Evolutionary conservation across 805 yeast species (phyloP).

Genomic region (Yamadazyma kitorensis): DNA sequence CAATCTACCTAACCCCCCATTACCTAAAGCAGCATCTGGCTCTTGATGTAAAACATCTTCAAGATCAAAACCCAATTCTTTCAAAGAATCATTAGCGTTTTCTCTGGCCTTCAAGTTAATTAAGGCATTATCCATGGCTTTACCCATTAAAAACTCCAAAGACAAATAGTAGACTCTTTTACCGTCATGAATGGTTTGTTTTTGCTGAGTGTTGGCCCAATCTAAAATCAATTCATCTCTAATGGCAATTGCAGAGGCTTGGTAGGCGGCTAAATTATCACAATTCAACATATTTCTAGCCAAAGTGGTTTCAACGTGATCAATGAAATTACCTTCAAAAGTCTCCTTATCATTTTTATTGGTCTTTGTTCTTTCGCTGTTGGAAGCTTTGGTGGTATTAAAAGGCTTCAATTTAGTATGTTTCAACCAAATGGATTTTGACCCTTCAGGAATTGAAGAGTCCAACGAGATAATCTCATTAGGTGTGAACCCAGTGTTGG

Average conservation of each 20-base stretch:
- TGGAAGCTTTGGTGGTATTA: slow-evolving; percentile 3
- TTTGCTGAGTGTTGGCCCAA: slow-evolving; percentile 93
- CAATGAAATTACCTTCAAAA: slow-evolving; percentile 68
- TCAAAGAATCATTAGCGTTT: slow-evolving; percentile 43
- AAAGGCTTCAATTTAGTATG: slow-evolving; percentile 47
- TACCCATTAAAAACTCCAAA: slow-evolving; percentile 88
- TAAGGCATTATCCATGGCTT: slow-evolving; percentile 92
- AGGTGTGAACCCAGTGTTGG: slow-evolving; percentile 89
- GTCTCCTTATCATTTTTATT: slow-evolving; percentile 40
- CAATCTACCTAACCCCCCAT: slow-evolving; percentile 91
- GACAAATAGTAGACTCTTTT: slow-evolving; percentile 86
- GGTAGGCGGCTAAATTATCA: slow-evolving; percentile 89
- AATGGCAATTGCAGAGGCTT: slow-evolving; percentile 76
- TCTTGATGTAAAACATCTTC: slow-evolving; percentile 85
- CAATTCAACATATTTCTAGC: slow-evolving; percentile 93
- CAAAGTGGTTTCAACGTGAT: slow-evolving; percentile 85
- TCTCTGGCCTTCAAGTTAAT: slow-evolving; percentile 73
- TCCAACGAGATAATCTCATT: slow-evolving; percentile 84
- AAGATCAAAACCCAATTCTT: slow-evolving; percentile 79
- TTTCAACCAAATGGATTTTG: slow-evolving; percentile 76
- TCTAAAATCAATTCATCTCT: slow-evolving; percentile 78
- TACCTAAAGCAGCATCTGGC: slow-evolving; percentile 93
- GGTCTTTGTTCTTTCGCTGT: slow-evolving; percentile 1
- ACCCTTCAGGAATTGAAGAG: slow-evolving; percentile 72
- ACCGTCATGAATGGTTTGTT: slow-evolving; percentile 77